Evolutionary conservation across 1,284 basidiomycete genomes (phyloP).

Genomic region (Pseudomicrostroma phylloplanum): DNA sequence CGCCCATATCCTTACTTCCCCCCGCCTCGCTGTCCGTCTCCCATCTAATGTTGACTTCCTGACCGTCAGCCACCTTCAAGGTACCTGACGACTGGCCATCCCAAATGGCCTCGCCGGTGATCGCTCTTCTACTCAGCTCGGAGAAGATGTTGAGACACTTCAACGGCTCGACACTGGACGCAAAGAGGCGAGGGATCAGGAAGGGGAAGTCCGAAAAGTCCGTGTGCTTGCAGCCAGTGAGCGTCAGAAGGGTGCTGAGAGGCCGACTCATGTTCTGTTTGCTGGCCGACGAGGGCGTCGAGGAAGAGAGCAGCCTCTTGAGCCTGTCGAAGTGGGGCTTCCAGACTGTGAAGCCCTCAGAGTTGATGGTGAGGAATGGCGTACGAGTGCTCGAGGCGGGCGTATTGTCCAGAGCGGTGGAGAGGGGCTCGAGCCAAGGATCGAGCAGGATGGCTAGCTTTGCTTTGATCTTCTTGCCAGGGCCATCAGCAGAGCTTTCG

Average conservation of each 20-base stretch:
- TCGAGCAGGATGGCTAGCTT: conserved; percentile 21
- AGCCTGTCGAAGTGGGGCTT: background rate
- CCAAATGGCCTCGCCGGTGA: no score
- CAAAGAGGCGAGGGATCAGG: conserved; percentile 22
- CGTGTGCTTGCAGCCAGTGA: conserved; percentile 28
- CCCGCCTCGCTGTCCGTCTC: no score
- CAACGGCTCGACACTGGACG: background rate
- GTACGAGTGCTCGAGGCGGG: background rate
- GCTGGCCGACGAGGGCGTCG: background rate
- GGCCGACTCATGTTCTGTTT: conserved; percentile 13
- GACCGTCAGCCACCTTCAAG: no score
- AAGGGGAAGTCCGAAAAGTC: conserved; percentile 41
- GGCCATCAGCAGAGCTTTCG: conserved; percentile 22
- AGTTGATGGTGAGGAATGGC: background rate
- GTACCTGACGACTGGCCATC: no score
- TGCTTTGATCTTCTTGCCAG: no score
- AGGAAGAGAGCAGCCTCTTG: background rate
- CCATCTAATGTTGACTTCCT: no score
- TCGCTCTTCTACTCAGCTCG: no score
- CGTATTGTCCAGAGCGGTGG: background rate
- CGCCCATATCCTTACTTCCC: no score
- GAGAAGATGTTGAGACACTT: no score
- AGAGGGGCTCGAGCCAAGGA: conserved; percentile 20
- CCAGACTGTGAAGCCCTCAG: conserved; percentile 6
- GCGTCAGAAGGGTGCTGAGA: conserved; percentile 27